Base-by-base conservation (phyloP, 257 asterid genomes). In the Nicotiana otophora region DNA sequence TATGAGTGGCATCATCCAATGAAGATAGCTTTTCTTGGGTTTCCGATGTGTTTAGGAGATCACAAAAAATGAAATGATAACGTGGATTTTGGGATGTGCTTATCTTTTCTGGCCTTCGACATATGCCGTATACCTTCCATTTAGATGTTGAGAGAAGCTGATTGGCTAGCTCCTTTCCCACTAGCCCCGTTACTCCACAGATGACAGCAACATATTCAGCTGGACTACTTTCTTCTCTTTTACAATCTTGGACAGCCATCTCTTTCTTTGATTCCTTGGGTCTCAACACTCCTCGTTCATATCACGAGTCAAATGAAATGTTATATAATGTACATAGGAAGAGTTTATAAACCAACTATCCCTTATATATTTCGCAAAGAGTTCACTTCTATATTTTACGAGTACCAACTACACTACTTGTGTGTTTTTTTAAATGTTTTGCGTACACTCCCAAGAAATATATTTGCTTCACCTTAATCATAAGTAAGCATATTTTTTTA, bases 61-160 rank as follows among this genome's bases (percentile, higher is more conserved):
- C 92, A 34, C 97, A 95, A 1, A 94, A 87, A 12, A 95, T 67
- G 88, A 89, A 91, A 57, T 77, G 91, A 76, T 83, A 89, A 88
- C 58, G 82, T 42, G 81, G 66, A 76, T 74, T 85, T 54, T 55
- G 79, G 42, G 55, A 7, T 39, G 48, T 7, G 10, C 48, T 48
- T 4, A 8, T 77, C 2, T 74, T 81, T 5, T 55, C 86, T 0
- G 86, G 86, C 30, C 87, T 85, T 58, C 98, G 93, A 7, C 97
- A 93, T 4, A 95, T 76, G 9, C 98, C 97, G 48, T 93, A 95
- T 3, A 95, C 98, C 85, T 92, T 93, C 98, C 98, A 95, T 26
- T 83, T 64, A n/a, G 81, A 55, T 14, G 78, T 57, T 1, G 92
- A 86, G 23, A 93, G 89, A 1, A 95, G 92, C 83, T 80, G 86